phyloP scores from a whole-genome alignment of 2,329 filamentous ascomycete genomes.

The Talaromyces sp. region DNA sequence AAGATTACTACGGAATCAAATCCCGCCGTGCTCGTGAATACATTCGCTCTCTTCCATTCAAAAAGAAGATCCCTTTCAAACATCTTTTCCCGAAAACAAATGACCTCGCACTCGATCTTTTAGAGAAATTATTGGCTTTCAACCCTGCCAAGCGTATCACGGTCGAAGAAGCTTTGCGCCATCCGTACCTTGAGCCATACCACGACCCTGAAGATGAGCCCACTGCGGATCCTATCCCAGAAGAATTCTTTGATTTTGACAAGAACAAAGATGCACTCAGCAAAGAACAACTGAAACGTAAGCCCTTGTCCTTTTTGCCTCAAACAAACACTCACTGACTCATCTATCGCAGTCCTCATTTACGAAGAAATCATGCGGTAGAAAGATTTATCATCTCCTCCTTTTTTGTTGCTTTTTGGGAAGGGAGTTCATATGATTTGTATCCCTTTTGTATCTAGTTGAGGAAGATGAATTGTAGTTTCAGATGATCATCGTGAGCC shows the following conservation, averaged over 20 bases:
- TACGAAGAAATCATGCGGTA: constrained; percentile 93
- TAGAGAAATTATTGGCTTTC: constrained; percentile 95
- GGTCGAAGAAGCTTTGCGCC: constrained; percentile 93
- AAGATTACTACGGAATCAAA: constrained; percentile 99
- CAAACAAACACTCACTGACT: constrained; percentile 11
- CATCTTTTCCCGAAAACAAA: constrained; percentile 98
- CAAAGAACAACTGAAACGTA: constrained; percentile 96
- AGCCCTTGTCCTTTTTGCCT: constrained; percentile 25
- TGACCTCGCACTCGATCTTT: constrained; percentile 86
- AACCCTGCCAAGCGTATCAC: constrained; percentile 98
- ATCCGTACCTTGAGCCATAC: constrained; percentile 97
- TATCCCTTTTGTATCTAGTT: constrained; percentile 8
- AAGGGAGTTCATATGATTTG: constrained; percentile 3
- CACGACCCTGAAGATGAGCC: constrained; percentile 98
- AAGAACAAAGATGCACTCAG: constrained; percentile 99
- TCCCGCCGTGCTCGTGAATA: constrained; percentile 95
- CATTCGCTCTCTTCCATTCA: constrained; percentile 95
- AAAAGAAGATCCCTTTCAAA: constrained; percentile 99
- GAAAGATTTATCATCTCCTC: constrained; percentile 2
- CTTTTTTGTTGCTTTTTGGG: constrained; percentile 1
- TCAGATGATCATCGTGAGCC: background rate
- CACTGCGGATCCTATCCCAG: constrained; percentile 90
- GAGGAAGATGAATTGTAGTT: background rate
- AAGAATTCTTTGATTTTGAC: constrained; percentile 99
- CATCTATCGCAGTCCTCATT: constrained; percentile 57